Conservation (phyloP, 495 filamentous ascomycete genomes). For the Penicillium nucicola region DNA sequence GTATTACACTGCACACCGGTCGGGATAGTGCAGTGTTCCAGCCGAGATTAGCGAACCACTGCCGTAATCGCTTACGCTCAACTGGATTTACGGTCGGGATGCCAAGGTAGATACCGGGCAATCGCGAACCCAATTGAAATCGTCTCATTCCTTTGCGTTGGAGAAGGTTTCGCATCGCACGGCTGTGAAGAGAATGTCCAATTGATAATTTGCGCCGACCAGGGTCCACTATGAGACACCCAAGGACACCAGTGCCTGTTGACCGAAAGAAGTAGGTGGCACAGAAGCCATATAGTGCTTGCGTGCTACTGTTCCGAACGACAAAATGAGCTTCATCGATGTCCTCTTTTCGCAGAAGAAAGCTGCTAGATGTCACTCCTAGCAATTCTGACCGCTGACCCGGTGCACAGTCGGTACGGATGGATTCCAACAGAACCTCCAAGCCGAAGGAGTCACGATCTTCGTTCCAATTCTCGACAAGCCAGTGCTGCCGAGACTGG, state of each 20-base stretch:
- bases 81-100: slow-evolving; percentile 63
- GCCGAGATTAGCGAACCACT: slow-evolving; percentile 65
- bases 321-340: slow-evolving; percentile 82
- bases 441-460: slow-evolving; percentile 70
- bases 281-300: slow-evolving; percentile 84
- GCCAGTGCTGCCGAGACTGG: slow-evolving; percentile 82
- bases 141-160: slow-evolving; percentile 66
- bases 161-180: slow-evolving; percentile 70
- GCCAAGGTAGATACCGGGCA: slow-evolving; percentile 76
- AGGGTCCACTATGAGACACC: slow-evolving; percentile 80
- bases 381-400: slow-evolving; percentile 57
- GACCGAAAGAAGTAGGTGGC: slow-evolving; percentile 76
- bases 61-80: slow-evolving; percentile 57
- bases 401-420: slow-evolving; percentile 56
- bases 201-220: slow-evolving; percentile 79
- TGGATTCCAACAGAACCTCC: slow-evolving; percentile 60
- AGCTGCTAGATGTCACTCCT: slow-evolving; percentile 68
- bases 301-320: slow-evolving; percentile 85
- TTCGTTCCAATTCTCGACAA: slow-evolving; percentile 80
- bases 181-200: slow-evolving; percentile 77
- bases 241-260: slow-evolving; percentile 70
- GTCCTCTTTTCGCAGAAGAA: slow-evolving; percentile 63
- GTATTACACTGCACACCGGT: slow-evolving; percentile 61
- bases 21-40: slow-evolving; percentile 65
- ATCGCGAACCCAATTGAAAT: slow-evolving; percentile 73